Conservation (phyloP, 805 yeast species). For the Tetrapisispora fleetii region DNA sequence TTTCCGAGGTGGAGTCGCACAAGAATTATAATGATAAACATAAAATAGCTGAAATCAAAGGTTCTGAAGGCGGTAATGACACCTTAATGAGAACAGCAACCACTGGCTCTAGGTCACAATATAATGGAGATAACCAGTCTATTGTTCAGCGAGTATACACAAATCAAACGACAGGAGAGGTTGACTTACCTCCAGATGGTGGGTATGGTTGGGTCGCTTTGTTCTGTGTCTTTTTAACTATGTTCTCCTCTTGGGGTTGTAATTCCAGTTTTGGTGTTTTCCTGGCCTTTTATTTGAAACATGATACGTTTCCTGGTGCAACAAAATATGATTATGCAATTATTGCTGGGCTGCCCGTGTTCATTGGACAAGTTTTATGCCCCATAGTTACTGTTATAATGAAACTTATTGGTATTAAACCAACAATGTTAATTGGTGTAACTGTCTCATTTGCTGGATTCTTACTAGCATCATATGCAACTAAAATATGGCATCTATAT, state of each 20-base stretch:
- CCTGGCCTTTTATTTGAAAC: slow-evolving; percentile 44
- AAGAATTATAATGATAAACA: neutral
- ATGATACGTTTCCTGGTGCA: slow-evolving; percentile 45
- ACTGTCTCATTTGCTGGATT: slow-evolving; percentile 43
- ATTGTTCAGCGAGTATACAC: slow-evolving; percentile 24
- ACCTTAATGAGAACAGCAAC: neutral
- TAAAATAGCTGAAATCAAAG: neutral
- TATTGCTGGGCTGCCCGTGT: slow-evolving; percentile 57
- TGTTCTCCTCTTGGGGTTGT: slow-evolving; percentile 65
- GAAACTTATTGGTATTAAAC: slow-evolving; percentile 41
- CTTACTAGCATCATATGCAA: slow-evolving; percentile 51
- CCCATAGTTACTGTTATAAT: slow-evolving; percentile 45
- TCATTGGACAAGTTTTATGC: slow-evolving; percentile 44
- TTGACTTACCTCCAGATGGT: slow-evolving; percentile 46
- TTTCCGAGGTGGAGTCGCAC: neutral
- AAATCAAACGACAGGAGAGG: slow-evolving; percentile 26
- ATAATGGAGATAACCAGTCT: slow-evolving; percentile 3
- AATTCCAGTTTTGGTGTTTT: slow-evolving; percentile 57
- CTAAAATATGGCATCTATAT: slow-evolving; percentile 53
- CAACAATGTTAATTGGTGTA: slow-evolving; percentile 41
- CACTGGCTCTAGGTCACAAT: neutral
- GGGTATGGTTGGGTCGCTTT: slow-evolving; percentile 64
- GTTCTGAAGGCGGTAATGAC: neutral
- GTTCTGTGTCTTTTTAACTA: slow-evolving; percentile 39
- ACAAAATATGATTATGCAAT: slow-evolving; percentile 50